Evolutionary conservation across 2,329 filamentous ascomycete species (phyloP).

Genomic region (Raffaelea ambrosiae): DNA sequence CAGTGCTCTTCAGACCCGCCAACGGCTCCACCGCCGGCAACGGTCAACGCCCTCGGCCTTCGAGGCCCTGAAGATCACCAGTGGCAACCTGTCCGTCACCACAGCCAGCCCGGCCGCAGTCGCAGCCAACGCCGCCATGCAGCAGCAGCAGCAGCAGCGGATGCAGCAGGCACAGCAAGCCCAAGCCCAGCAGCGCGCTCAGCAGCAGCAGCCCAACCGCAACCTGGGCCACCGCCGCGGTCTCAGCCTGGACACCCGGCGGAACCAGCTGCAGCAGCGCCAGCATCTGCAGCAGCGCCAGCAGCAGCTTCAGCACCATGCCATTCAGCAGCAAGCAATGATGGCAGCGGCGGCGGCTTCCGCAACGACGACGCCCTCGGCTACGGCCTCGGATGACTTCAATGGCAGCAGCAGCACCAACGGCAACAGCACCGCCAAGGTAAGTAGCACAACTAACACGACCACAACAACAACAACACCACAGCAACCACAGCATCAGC

Average conservation of each 20-base stretch:
- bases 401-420: conserved; percentile 8
- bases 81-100: conserved; percentile 43
- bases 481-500: conserved; percentile 47
- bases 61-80: conserved; percentile 61
- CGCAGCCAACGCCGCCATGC: conserved; percentile 18
- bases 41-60: conserved; percentile 75
- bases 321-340: conserved; percentile 20
- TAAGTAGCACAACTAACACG: conserved; percentile 46
- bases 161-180: not conserved
- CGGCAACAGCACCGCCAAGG: conserved; percentile 20
- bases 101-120: conserved; percentile 19
- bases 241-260: conserved; percentile 71
- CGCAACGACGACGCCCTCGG: conserved; percentile 13
- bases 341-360: conserved; percentile 4
- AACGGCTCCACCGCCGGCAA: conserved; percentile 75
- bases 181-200: not conserved
- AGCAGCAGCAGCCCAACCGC: conserved; percentile 20
- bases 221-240: conserved; percentile 64
- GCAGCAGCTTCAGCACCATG: conserved; percentile 19
- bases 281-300: conserved; percentile 13
- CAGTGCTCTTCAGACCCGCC: conserved; percentile 55
- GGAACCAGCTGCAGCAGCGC: conserved; percentile 39
- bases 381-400: conserved; percentile 1
- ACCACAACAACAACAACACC: conserved; percentile 46
- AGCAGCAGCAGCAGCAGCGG: conserved; percentile 18